Evolutionary conservation across 495 filamentous ascomycete species (phyloP).

Genomic region (Tuber aestivum): DNA sequence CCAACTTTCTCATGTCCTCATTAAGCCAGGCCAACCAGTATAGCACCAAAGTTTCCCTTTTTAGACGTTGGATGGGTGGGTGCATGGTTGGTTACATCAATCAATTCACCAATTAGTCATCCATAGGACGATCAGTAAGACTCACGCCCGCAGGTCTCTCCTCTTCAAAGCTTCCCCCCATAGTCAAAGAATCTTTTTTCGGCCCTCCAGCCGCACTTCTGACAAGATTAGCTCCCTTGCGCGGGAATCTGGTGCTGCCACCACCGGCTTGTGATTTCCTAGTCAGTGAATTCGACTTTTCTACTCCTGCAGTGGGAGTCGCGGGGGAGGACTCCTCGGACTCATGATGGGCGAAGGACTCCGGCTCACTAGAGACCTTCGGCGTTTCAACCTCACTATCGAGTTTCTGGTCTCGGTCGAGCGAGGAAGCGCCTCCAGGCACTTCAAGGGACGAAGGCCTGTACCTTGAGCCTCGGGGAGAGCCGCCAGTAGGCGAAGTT

Average conservation of each 20-base stretch:
- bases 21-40: not conserved
- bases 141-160: slow-evolving; percentile 57
- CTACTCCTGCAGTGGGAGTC: slow-evolving; percentile 25
- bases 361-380: slow-evolving; percentile 37
- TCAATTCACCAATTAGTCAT: slow-evolving; percentile 53
- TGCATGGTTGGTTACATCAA: not conserved
- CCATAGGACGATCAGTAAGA: slow-evolving; percentile 78
- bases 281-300: slow-evolving; percentile 46
- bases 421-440: slow-evolving; percentile 48
- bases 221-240: slow-evolving; percentile 23
- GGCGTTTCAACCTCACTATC: slow-evolving; percentile 35
- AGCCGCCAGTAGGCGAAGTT: slow-evolving; percentile 56
- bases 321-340: slow-evolving; percentile 15
- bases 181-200: slow-evolving; percentile 44
- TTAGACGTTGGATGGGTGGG: not conserved
- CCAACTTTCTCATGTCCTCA: not conserved
- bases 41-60: not conserved
- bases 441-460: slow-evolving; percentile 53
- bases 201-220: slow-evolving; percentile 42
- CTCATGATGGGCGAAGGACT: slow-evolving; percentile 35
- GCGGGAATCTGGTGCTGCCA: slow-evolving; percentile 40
- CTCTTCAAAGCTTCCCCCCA: slow-evolving; percentile 42
- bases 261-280: slow-evolving; percentile 39
- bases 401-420: slow-evolving; percentile 44
- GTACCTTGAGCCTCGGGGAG: slow-evolving; percentile 43